Evolutionary conservation across 2,329 filamentous ascomycete genomes (phyloP), one percentile per base, ranked within the genome.

Genomic region (Botrytis porri): DNA sequence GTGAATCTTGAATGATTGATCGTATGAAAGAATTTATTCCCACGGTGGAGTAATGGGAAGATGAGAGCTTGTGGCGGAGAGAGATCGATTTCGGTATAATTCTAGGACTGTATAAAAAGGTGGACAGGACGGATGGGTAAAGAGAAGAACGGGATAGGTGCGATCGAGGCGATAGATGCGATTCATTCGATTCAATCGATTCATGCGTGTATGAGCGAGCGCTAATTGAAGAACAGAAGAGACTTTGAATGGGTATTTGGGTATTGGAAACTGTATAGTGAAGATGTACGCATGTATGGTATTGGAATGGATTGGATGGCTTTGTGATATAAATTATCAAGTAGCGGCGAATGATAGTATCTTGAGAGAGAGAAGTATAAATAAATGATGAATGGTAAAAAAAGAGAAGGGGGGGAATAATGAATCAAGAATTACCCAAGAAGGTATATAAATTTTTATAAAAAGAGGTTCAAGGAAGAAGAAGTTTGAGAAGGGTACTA

Each of bases 401-500:
- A 2, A 20, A 18, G 62, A n/a, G 41, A 7, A 6, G 14, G 2
- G 22, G 22, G 14, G 32, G 22, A 18, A 61, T 54, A 57, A 18
- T 18, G 51, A 57, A 57, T 29, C 51, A 32, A 67, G 18, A 67
- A 54, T 67, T 57, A 41, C 65, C 35, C 29, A 67, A 67, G 29
- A 63, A 62, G 69, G 69, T 63, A 48, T 61, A 70, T 37, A 51
- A 63, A n/a, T 20, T 62, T 29, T 9, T 29, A 45, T 29, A 37
- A 18, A 51, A 32, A 22, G 32, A 63, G 25, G 7, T 57, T 29
- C 51, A 57, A 29, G 51, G 18, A 22, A 51, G 39, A 39, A 62
- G 29, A 32, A 54, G 22, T 54, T 29, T 57, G n/a, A 57, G 51
- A n/a, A 22, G 18, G 10, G 18, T 29, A 66, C 5, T 66, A 35